Evolutionary conservation across 2,329 filamentous ascomycete species (phyloP), one percentile per base, ranked within the genome.

Genomic region (Alternaria viburni): DNA sequence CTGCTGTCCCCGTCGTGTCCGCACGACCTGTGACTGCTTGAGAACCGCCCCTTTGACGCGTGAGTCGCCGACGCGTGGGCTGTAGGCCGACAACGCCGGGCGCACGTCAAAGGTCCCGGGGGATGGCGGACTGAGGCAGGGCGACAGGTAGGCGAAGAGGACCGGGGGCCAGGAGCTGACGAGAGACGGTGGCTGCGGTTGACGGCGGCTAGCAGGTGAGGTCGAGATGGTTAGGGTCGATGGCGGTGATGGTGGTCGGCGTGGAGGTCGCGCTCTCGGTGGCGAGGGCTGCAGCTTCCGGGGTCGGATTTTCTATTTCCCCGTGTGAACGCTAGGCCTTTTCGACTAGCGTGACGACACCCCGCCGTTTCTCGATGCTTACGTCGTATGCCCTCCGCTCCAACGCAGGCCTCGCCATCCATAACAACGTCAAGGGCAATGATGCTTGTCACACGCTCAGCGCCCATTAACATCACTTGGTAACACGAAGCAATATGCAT

Each of bases 91-190:
- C 57, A 45, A 54, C 58, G 54, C 44, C 23, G 41, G 46, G 52
- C 36, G 54, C 56, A 30, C 52, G 32, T 57, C 56, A 61, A 61
- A 62, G 65, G 68, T 59, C 66, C 67, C 56, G 58, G 57, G 58
- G 66, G 66, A 69, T 67, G 62, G 64, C 57, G 56, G 30, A 59
- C 66, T 64, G 64, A 62, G 54, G 52, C 57, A 13, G 52, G 52
- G 21, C 56, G 32, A 54, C 52, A 28, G 43, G 47, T 26, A 21
- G 52, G 44, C 47, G n/a, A 62, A 65, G 62, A 67, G 23, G 25
- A 43, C 11, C 28, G 44, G 26, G 15, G 3, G 45, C 32, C n/a
- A 46, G 55, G 28, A 54, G 41, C 54, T 62, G 54, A 44, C 54
- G 23, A 49, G 28, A 23, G 13, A 32, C 11, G 7, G 23, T n/a